Conservation (phyloP, 148 eudicot genomes). For the Rhododendron kiyosumense region DNA sequence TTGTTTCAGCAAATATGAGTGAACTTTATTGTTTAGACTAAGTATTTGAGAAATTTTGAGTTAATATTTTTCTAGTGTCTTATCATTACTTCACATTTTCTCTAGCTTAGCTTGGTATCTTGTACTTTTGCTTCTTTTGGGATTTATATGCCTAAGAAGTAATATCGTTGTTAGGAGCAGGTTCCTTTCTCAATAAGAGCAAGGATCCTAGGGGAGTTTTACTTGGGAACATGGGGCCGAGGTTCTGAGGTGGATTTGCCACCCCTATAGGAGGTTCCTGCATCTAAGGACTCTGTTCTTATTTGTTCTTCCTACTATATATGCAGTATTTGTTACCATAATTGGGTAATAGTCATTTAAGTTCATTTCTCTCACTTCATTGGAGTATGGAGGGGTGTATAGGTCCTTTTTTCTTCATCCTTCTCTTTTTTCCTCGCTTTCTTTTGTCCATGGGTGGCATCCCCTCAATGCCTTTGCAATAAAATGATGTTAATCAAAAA, state of each 20-base stretch:
- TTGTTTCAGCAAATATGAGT: background rate
- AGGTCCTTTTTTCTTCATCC: no score
- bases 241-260: background rate
- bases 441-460: no score
- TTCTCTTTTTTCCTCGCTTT: no score
- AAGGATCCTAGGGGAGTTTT: background rate
- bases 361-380: background rate
- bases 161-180: background rate
- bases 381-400: no score
- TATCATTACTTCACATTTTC: background rate
- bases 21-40: background rate
- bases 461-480: no score
- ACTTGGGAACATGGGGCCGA: background rate
- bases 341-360: background rate
- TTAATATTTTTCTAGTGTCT: background rate
- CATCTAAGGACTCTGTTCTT: background rate
- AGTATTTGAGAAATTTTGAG: background rate
- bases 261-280: background rate
- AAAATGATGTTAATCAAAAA: no score
- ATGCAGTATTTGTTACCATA: background rate
- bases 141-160: background rate
- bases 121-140: background rate
- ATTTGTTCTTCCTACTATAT: background rate
- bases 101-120: background rate
- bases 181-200: background rate